Percentiles rank a stretch among this genome's conserved stretches.
Conservation (phyloP, 345 rosid genomes). For the Populus nigra region DNA sequence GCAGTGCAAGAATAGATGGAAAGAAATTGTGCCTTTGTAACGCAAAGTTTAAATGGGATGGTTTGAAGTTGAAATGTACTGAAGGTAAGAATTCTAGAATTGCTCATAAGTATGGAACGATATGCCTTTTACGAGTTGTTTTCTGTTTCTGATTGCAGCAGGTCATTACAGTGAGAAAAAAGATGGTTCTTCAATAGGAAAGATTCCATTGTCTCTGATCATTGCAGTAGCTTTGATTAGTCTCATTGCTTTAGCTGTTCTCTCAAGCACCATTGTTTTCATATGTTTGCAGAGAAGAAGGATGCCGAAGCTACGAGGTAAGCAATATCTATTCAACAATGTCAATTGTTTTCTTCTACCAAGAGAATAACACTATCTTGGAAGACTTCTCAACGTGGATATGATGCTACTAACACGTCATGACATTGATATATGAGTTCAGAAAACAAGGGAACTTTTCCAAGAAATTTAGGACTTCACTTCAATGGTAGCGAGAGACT, state of each 20-base stretch:
- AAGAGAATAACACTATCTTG: too few relatives aligned
- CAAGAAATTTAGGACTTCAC: slow-evolving; percentile 14
- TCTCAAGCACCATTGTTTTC: slow-evolving; percentile 35
- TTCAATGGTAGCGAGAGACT: slow-evolving; percentile 30
- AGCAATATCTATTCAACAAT: slow-evolving; percentile 31
- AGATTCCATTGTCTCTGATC: slow-evolving; percentile 31
- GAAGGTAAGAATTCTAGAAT: too few relatives aligned
- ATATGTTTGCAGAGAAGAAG: slow-evolving; percentile 41
- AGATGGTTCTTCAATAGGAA: slow-evolving; percentile 19
- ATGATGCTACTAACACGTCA: too few relatives aligned
- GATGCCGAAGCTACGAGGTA: slow-evolving; percentile 43
- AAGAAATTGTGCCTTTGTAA: too few relatives aligned
- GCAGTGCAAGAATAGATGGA: too few relatives aligned
- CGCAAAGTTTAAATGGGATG: too few relatives aligned
- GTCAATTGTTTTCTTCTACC: slow-evolving; percentile 28
- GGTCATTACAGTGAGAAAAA: slow-evolving; percentile 24
- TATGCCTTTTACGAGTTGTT: not conserved
- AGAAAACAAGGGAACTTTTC: slow-evolving; percentile 17
- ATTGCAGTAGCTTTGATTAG: slow-evolving; percentile 36
- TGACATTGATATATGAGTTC: not conserved
- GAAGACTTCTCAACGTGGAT: not conserved
- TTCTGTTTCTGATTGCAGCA: slow-evolving; percentile 4
- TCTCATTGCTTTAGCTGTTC: slow-evolving; percentile 27
- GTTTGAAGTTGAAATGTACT: too few relatives aligned
- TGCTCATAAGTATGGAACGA: too few relatives aligned